These are phyloP conservation scores for Ilex asprella DNA, from an alignment of 257 asterid genomes.

Conservation along the genomic window DNA sequence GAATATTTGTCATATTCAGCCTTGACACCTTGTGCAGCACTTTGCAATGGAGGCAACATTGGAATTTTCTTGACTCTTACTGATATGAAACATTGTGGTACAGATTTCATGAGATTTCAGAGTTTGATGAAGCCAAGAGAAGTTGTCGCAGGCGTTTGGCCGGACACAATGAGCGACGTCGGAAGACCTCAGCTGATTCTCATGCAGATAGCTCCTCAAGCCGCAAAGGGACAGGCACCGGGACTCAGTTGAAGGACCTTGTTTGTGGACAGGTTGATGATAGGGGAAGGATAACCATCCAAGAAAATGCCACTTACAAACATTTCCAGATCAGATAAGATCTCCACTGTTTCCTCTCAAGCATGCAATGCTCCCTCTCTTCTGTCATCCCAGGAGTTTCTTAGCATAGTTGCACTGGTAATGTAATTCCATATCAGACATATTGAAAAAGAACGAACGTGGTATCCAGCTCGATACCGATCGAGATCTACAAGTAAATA, in stretches of 20 bases:
- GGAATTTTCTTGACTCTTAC: too few relatives aligned
- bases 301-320: constrained; percentile 41
- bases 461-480: too few relatives aligned
- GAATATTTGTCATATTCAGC: too few relatives aligned
- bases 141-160: constrained; percentile 56
- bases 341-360: background rate
- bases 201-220: constrained; percentile 18
- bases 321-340: constrained; percentile 36
- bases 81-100: background rate
- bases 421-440: too few relatives aligned
- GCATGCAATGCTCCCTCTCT: constrained; percentile 62
- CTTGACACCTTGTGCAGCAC: too few relatives aligned
- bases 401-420: background rate
- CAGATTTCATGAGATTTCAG: constrained; percentile 45
- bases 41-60: too few relatives aligned
- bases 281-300: constrained; percentile 30
- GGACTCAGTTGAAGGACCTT: constrained; percentile 13
- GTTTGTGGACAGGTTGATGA: constrained; percentile 49
- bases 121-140: constrained; percentile 46
- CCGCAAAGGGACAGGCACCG: constrained; percentile 14
- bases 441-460: too few relatives aligned
- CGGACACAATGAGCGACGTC: constrained; percentile 69
- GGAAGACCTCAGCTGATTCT: constrained; percentile 39
- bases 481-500: too few relatives aligned
- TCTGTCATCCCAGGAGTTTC: constrained; percentile 45